phyloP scores from a whole-genome alignment of 441 rosid genomes.

The Erodium moschatum region DNA sequence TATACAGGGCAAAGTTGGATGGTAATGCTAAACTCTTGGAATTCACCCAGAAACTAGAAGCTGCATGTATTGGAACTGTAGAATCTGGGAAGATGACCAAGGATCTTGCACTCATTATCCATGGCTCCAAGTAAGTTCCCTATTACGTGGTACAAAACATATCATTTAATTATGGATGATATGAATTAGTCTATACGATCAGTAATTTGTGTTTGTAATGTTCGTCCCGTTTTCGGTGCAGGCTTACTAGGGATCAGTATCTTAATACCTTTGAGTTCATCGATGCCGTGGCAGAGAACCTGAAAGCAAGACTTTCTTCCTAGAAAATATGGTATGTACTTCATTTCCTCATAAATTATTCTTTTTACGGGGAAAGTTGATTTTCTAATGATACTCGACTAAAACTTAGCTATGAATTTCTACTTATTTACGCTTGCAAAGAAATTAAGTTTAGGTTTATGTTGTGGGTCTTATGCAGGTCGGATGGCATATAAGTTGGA shows the following conservation, averaged over 20 bases:
- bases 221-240: background rate
- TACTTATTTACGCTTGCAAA: background rate
- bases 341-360: too few species aligned
- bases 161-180: background rate
- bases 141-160: background rate
- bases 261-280: constrained; percentile 12
- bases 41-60: constrained; percentile 21
- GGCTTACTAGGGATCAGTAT: constrained; percentile 11
- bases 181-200: background rate
- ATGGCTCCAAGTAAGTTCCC: constrained; percentile 11
- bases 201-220: background rate
- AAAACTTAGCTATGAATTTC: too few species aligned
- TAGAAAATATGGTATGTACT: constrained; percentile 2
- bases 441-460: background rate
- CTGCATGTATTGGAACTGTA: constrained; percentile 18
- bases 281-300: constrained; percentile 14
- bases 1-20: constrained; percentile 23
- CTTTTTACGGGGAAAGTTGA: too few species aligned
- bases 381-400: too few species aligned
- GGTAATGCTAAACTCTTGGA: constrained; percentile 20
- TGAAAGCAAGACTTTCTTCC: constrained; percentile 7
- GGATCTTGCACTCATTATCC: constrained; percentile 17
- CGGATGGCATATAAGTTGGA: background rate
- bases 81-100: constrained; percentile 17
- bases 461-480: background rate